Evolutionary conservation across 129 eudicot species (phyloP), one percentile per base, ranked within the genome.

Genomic region (Rutidosis leptorrhynchoides): DNA sequence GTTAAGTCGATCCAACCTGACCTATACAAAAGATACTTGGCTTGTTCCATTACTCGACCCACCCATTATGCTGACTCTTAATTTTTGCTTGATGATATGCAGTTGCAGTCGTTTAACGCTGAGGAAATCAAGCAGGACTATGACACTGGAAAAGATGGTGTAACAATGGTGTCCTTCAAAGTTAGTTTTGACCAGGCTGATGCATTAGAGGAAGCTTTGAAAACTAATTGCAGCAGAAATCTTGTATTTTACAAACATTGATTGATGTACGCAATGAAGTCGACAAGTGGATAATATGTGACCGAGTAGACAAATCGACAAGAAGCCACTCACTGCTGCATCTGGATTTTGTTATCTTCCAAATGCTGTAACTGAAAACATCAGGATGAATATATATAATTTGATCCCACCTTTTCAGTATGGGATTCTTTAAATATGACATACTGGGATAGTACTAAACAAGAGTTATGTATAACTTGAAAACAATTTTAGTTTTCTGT

Each of bases 71-170:
- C 5, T 53, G 45, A 37, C 29, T 52, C 12, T 22, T 22, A 54
- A 21, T n/a, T 15, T 25, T 29, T 45, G 42, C 17, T 68, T 72
- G 74, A 35, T 61, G 51, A 76, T 58, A 56, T 71, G 62, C 82
- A 92, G 98, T 83, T 88, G 64, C 97, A 88, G 65, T 74, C 88
- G 12, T 85, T 85, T 74, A 82, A 86, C 76, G 95, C 77, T 27
- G 95, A 85, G 46, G 95, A 88, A 56, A 86, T 93, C 17, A 81
- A 85, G 77, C 98, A 93, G 81, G 92, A 93, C 64, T 88, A 93
- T 77, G 98, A 93, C 49, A 88, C 98, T 29, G 98, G 98, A 60
- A 93, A 93, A 84, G 98, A 88, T 82, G 90, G 79, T 33, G 77
- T 83, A 48, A 76, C 87, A 22, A 93, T 88, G 96, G 95, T 93